Conservation (phyloP, 306 rosid species). For the Phaseolus lunatus region DNA sequence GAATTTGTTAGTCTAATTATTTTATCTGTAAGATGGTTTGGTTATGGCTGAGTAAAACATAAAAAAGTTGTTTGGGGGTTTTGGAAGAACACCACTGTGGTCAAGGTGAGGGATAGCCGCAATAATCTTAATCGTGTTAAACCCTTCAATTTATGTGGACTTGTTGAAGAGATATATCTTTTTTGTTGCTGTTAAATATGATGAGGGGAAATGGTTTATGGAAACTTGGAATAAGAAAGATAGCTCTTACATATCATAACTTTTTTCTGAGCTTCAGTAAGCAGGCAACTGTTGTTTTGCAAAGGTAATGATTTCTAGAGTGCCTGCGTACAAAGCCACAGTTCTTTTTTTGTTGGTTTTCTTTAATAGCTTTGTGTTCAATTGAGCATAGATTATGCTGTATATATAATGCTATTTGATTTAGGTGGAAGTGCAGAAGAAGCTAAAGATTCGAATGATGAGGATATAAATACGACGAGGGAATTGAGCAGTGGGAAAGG, state of each 20-base stretch:
- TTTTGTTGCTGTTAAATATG: not conserved
- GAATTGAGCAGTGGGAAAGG: constrained; percentile 56
- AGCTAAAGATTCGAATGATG: constrained; percentile 54
- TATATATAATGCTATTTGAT: constrained; percentile 28
- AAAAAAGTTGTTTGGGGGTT: not conserved
- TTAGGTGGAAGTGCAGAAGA: constrained; percentile 69
- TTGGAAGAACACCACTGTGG: constrained; percentile 6
- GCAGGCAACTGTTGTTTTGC: not conserved
- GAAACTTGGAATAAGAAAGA: not conserved
- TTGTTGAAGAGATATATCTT: not conserved
- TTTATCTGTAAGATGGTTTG: constrained; percentile 16
- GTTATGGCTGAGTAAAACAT: constrained; percentile 1
- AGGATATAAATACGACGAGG: constrained; percentile 55
- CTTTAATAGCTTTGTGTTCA: not conserved
- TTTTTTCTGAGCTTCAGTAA: not conserved
- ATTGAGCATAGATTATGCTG: not conserved
- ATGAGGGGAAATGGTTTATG: not conserved
- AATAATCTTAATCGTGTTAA: not conserved
- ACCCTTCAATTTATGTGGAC: not conserved
- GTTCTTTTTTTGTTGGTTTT: constrained; percentile 30
- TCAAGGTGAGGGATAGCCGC: not conserved
- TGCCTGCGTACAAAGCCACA: not conserved
- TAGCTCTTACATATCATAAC: not conserved
- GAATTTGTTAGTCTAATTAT: constrained; percentile 2
- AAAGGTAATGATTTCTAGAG: constrained; percentile 9